Percentiles rank a stretch among this genome's conserved stretches.
Conservation (phyloP, 176 grass and related monocot species). For the Thinopyrum elongatum region DNA sequence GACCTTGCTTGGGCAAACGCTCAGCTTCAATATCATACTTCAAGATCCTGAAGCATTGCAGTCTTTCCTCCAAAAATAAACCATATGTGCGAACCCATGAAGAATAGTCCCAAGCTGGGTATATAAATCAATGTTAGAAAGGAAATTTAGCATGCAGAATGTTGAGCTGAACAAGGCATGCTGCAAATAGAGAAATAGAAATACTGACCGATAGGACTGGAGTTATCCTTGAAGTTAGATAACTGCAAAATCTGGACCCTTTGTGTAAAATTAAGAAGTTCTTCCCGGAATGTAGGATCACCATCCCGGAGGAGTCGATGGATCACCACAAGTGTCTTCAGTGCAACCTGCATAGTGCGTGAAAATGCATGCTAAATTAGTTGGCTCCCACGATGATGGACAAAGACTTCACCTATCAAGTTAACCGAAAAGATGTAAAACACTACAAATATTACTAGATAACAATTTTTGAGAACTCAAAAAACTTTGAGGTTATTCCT, state of each 20-base stretch:
- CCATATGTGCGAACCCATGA: slow-evolving; percentile 90
- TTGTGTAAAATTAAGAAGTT: slow-evolving; percentile 87
- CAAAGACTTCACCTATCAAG: neutral
- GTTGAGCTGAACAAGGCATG: neutral
- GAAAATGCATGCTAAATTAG: slow-evolving; percentile 21
- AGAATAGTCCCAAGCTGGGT: slow-evolving; percentile 92
- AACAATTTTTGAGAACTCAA: neutral
- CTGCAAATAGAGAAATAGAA: slow-evolving; percentile 19
- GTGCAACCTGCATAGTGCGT: slow-evolving; percentile 65
- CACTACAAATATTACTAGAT: neutral
- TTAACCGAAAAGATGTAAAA: slow-evolving; percentile 3
- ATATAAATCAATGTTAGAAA: slow-evolving; percentile 20
- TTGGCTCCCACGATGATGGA: neutral
- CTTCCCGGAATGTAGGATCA: slow-evolving; percentile 86
- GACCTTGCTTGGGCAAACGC: slow-evolving; percentile 67
- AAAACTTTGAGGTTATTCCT: neutral
- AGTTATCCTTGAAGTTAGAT: slow-evolving; percentile 97
- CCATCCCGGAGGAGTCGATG: slow-evolving; percentile 93
- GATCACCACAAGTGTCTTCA: slow-evolving; percentile 91
- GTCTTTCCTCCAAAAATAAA: slow-evolving; percentile 88
- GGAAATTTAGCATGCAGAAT: neutral
- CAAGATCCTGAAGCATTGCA: slow-evolving; percentile 93
- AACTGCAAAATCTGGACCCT: slow-evolving; percentile 77
- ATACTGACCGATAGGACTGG: slow-evolving; percentile 73
- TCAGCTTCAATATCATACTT: slow-evolving; percentile 94